phyloP scores from a whole-genome alignment of 192 early-diverging fungal species.

The Powellomyces hirtus region DNA sequence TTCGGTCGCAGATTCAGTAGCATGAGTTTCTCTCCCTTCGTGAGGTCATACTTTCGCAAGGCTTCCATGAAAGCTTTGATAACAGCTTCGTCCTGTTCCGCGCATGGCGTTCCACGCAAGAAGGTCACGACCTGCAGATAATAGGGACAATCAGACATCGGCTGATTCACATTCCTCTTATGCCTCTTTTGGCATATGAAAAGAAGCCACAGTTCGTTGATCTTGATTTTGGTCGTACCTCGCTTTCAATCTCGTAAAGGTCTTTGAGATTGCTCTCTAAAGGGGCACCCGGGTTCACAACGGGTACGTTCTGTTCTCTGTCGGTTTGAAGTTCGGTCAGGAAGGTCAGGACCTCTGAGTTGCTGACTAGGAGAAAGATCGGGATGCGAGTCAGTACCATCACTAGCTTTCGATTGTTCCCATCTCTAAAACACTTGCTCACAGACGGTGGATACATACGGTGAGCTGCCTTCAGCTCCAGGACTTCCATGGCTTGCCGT shows the following conservation, averaged over 20 bases:
- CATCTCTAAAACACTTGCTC: background rate
- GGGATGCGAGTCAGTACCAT: background rate
- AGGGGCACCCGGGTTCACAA: background rate
- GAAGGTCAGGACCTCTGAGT: slow-evolving; percentile 16
- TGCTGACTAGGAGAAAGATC: too few relatives aligned
- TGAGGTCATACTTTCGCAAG: slow-evolving; percentile 50
- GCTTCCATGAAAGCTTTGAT: slow-evolving; percentile 45
- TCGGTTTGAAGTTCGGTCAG: slow-evolving; percentile 8
- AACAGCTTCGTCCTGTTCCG: slow-evolving; percentile 55
- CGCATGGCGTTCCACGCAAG: slow-evolving; percentile 55
- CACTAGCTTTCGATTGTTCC: background rate
- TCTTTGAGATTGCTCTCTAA: slow-evolving; percentile 7
- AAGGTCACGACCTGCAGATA: slow-evolving; percentile 45
- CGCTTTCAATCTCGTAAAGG: slow-evolving; percentile 4
- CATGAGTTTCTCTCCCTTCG: slow-evolving; percentile 72
- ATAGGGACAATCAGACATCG: background rate
- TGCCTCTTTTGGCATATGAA: background rate
- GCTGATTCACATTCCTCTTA: background rate
- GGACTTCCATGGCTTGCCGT: slow-evolving; percentile 24
- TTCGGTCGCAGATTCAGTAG: slow-evolving; percentile 70
- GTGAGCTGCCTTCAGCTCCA: slow-evolving; percentile 22
- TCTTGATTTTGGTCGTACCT: background rate
- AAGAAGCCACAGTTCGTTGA: background rate
- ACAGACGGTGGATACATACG: slow-evolving; percentile 11
- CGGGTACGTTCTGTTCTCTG: background rate